Evolutionary conservation across 75 land plant species (phyloP).

Genomic region (Picea glauca): DNA sequence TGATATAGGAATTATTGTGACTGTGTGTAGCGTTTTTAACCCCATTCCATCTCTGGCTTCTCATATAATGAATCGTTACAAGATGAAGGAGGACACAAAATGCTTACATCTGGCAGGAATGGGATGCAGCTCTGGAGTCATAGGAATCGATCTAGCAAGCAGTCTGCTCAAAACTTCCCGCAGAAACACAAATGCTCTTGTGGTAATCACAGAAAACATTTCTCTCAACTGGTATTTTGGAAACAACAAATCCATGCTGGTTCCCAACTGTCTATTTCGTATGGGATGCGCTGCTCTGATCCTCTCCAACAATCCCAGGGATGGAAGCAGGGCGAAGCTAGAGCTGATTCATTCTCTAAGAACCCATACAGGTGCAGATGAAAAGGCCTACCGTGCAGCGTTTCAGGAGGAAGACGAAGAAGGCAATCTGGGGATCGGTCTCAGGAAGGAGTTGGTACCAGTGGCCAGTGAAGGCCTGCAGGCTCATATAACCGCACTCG

Average conservation of each 20-base stretch:
- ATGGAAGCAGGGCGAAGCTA: slow-evolving; percentile 25
- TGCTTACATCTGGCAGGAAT: slow-evolving; percentile 44
- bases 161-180: slow-evolving; percentile 14
- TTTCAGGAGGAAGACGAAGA: slow-evolving; percentile 38
- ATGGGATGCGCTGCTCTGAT: slow-evolving; percentile 34
- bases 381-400: slow-evolving; percentile 22
- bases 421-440: slow-evolving; percentile 30
- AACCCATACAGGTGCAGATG: slow-evolving; percentile 39
- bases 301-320: slow-evolving; percentile 21
- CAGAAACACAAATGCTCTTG: slow-evolving; percentile 18
- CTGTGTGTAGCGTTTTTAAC: slow-evolving; percentile 31
- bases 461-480: slow-evolving; percentile 31
- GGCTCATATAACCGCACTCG: slow-evolving; percentile 22
- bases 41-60: slow-evolving; percentile 43
- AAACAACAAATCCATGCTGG: slow-evolving; percentile 39
- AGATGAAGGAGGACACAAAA: slow-evolving; percentile 12
- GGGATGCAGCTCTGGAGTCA: slow-evolving; percentile 56
- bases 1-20: slow-evolving; percentile 26
- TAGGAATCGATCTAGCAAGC: slow-evolving; percentile 36
- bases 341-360: slow-evolving; percentile 26
- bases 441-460: slow-evolving; percentile 41
- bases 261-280: slow-evolving; percentile 51
- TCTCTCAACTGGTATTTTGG: slow-evolving; percentile 46
- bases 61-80: slow-evolving; percentile 19
- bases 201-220: slow-evolving; percentile 55